phyloP scores from a whole-genome alignment of 257 asterid genomes.

The Solanum chiquidenum region DNA sequence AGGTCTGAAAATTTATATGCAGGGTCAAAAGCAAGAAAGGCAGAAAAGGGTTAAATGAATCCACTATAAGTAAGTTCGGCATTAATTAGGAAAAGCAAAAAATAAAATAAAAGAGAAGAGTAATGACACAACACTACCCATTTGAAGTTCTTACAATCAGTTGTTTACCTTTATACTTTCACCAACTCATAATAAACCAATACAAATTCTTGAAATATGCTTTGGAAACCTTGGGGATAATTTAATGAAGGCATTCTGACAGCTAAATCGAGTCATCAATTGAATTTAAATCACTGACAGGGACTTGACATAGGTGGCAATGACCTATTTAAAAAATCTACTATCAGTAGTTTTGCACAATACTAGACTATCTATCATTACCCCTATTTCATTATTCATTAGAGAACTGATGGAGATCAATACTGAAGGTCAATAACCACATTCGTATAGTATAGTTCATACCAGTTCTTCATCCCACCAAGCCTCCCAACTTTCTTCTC shows the following conservation, averaged over 20 bases:
- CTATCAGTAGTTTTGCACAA: background rate
- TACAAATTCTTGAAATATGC: background rate
- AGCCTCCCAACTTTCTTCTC: conserved; percentile 99
- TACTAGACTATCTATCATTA: background rate
- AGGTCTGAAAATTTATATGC: background rate
- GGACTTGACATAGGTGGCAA: background rate
- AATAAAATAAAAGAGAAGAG: background rate
- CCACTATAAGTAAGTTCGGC: background rate
- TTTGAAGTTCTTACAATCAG: background rate
- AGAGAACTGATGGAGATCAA: conserved; percentile 2
- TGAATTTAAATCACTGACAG: background rate
- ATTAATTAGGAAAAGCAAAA: background rate
- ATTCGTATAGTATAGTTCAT: conserved; percentile 6
- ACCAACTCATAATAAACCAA: background rate
- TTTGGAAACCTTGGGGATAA: background rate
- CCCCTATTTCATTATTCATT: conserved; percentile 2
- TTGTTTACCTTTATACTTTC: background rate
- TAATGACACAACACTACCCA: background rate
- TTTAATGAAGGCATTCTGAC: background rate
- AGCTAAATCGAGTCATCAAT: background rate
- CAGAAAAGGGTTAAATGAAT: background rate
- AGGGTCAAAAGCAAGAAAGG: background rate
- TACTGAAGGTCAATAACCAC: background rate
- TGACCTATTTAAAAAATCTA: background rate
- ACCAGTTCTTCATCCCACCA: conserved; percentile 99